Conservation (phyloP, 164 flowering plant species). For the Vitis amurensis region DNA sequence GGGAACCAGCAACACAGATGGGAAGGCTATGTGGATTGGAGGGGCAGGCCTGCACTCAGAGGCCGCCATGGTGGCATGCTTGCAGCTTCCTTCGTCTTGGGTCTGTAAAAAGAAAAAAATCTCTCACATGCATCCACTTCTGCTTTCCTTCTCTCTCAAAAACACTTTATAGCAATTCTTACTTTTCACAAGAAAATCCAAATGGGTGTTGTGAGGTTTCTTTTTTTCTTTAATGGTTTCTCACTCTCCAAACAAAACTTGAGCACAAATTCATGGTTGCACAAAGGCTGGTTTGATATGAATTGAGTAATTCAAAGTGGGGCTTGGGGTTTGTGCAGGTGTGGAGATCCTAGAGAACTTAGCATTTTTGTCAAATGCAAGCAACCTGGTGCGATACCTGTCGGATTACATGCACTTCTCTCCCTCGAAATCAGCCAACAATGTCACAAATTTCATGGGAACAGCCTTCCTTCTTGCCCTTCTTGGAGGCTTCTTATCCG, state of each 20-base stretch:
- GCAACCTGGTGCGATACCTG: slow-evolving; percentile 59
- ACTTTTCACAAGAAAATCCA: no score
- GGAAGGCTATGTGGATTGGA: slow-evolving; percentile 54
- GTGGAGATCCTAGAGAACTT: slow-evolving; percentile 67
- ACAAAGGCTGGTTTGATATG: slow-evolving; percentile 5
- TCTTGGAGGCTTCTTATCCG: slow-evolving; percentile 72
- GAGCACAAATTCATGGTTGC: no score
- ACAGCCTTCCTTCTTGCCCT: slow-evolving; percentile 72
- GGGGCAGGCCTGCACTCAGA: slow-evolving; percentile 25
- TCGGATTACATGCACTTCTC: slow-evolving; percentile 51
- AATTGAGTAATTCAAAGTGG: not conserved
- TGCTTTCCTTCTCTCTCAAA: no score
- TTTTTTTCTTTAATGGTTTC: not conserved
- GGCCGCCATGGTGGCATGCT: slow-evolving; percentile 49
- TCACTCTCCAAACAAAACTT: no score
- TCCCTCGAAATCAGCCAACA: slow-evolving; percentile 50
- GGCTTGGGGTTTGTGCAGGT: slow-evolving; percentile 22
- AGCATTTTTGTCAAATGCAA: slow-evolving; percentile 67
- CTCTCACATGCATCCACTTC: no score
- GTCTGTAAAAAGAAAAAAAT: slow-evolving; percentile 11
- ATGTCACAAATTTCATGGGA: slow-evolving; percentile 76
- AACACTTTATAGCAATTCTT: no score
- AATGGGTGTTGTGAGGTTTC: not conserved
- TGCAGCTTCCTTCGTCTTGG: slow-evolving; percentile 40
- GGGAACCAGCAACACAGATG: slow-evolving; percentile 36